Evolutionary conservation across 2,329 filamentous ascomycete genomes (phyloP), one percentile per base, ranked within the genome.

Genomic region (Coniella vitis): DNA sequence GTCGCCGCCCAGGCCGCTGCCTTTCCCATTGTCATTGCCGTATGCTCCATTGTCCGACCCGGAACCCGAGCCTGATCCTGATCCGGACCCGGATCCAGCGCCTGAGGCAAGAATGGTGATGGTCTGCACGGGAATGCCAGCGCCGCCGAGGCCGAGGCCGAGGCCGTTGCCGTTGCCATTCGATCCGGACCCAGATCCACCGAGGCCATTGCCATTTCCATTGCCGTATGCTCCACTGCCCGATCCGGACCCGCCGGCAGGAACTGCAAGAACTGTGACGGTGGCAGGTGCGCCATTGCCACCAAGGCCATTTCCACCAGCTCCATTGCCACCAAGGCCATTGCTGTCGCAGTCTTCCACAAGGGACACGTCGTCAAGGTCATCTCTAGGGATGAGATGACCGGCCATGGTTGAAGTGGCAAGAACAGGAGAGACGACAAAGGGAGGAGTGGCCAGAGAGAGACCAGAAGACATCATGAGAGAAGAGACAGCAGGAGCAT

Each of bases 61-160:
- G 5, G 25, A 29, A 29, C 25, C 25, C 10, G 25, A 29, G 25
- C 25, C 25, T 29, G 25, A 29, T 10, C 25, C 25, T 10, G 25
- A 29, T 5, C 25, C 25, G 5, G 10, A 29, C 25, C 25, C 25
- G 10, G 25, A 29, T 5, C 10, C 25, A 29, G 25, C 5, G 10
- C 25, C 25, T 29, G 25, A 47, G 34, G 48, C 48, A 36, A 51
- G 48, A 13, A 51, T 45, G 13, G 43, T 51, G 44, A 49, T 42
- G 12, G 51, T 43, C 4, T 29, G 25, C 25, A 40, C 39, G 43
- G 54, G 41, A 12, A 48, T 35, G 31, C 51, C 37, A 47, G 45
- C 29, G 45, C 43, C 17, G n/a, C n/a, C n/a, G n/a, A n/a, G n/a
- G 12, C 42, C 42, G 12, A 36, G 35, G 12, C 41, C 31, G n/a